A percentile compares a stretch with the other conserved stretches of the same genome.
These are phyloP conservation scores for Candida mesenterica DNA, from an alignment of 1,139 yeast genomes.

Conservation along the genomic window DNA sequence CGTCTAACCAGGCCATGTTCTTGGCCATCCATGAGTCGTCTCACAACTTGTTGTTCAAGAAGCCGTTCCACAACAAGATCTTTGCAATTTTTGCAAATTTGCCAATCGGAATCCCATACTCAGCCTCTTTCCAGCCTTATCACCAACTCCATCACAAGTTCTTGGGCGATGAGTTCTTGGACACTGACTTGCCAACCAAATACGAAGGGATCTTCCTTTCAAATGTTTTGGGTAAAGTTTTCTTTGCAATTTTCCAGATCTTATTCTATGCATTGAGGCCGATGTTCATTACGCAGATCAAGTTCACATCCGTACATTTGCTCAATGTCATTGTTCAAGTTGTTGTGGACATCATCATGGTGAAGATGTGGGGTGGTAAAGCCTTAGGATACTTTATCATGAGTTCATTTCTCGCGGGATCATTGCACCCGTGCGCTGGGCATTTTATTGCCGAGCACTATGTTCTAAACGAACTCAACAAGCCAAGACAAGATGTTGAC, in stretches of 20 bases:
- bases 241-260: conserved; percentile 87
- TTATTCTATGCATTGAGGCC: conserved; percentile 89
- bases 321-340: conserved; percentile 65
- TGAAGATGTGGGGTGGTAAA: conserved; percentile 60
- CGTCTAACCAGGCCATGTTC: conserved; percentile 79
- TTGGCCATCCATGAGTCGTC: conserved; percentile 86
- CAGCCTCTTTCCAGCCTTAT: conserved; percentile 89
- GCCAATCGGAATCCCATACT: conserved; percentile 87
- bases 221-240: conserved; percentile 80
- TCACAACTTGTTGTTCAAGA: conserved; percentile 83
- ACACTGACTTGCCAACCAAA: conserved; percentile 83
- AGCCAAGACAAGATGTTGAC: conserved; percentile 20
- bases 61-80: conserved; percentile 71
- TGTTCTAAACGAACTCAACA: conserved; percentile 62
- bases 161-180: conserved; percentile 80
- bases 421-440: conserved; percentile 91
- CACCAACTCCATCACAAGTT: conserved; percentile 91
- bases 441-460: conserved; percentile 95
- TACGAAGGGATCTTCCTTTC: conserved; percentile 74
- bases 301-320: conserved; percentile 72
- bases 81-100: conserved; percentile 76
- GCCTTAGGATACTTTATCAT: conserved; percentile 65
- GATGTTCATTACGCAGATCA: conserved; percentile 75
- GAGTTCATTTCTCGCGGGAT: conserved; percentile 86
- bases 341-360: conserved; percentile 54